Conservation (phyloP, 2,329 filamentous ascomycete genomes). For the Exserohilum rostratum region DNA sequence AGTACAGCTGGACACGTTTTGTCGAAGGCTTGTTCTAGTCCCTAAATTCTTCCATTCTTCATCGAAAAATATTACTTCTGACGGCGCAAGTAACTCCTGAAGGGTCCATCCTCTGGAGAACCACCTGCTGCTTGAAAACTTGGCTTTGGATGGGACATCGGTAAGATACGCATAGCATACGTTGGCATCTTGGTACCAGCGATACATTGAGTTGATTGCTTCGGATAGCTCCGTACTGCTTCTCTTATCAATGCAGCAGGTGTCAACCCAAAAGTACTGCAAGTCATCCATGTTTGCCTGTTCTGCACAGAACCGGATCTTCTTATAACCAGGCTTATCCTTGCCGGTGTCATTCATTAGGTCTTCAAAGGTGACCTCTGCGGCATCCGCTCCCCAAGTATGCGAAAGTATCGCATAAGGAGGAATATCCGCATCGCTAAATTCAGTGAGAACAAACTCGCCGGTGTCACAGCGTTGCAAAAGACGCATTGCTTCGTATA, state of each 20-base stretch:
- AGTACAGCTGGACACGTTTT: background rate
- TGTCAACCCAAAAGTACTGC: background rate
- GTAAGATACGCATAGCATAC: constrained; percentile 26
- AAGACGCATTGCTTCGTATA: no score
- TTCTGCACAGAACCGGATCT: background rate
- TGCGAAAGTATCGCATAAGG: constrained; percentile 18
- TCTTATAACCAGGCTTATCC: background rate
- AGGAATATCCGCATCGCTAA: constrained; percentile 8
- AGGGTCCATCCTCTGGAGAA: constrained; percentile 6
- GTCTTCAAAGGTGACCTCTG: background rate
- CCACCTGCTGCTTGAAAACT: constrained; percentile 18
- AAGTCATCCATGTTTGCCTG: background rate
- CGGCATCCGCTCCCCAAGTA: background rate
- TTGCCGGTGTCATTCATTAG: background rate
- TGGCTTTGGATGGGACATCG: constrained; percentile 10
- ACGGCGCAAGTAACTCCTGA: constrained; percentile 28
- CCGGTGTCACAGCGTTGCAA: no score
- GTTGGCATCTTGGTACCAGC: constrained; percentile 19
- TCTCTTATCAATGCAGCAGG: background rate
- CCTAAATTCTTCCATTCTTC: background rate
- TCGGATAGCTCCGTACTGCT: background rate
- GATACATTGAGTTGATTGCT: background rate
- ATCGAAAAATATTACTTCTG: background rate
- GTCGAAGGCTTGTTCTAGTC: background rate
- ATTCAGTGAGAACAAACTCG: no score